phyloP scores from a whole-genome alignment of 177 flowering plant genomes.

The Vitis hybrid region DNA sequence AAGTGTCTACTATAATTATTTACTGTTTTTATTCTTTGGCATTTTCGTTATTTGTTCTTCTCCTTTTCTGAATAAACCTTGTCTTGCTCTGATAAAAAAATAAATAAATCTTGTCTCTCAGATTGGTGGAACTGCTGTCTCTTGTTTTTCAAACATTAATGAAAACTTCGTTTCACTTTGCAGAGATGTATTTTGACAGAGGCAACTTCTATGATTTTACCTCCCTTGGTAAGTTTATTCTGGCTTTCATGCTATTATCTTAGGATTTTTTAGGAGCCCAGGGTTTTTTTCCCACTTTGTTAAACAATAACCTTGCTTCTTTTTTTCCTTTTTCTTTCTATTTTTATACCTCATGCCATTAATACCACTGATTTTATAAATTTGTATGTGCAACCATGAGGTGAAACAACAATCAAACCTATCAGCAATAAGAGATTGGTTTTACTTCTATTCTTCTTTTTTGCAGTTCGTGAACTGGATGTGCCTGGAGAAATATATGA shows the following conservation, averaged over 20 bases:
- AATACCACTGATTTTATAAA: too few species aligned
- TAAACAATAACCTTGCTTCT: neutral
- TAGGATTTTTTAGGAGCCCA: neutral
- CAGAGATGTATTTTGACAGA: slow-evolving; percentile 92
- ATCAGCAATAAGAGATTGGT: neutral
- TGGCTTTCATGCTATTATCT: neutral
- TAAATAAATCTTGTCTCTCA: too few species aligned
- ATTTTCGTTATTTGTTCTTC: too few species aligned
- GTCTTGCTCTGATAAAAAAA: too few species aligned
- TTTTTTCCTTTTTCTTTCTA: neutral
- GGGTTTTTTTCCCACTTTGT: neutral
- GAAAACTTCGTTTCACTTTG: slow-evolving; percentile 14
- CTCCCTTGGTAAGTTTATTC: slow-evolving; percentile 71
- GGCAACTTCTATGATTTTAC: slow-evolving; percentile 97
- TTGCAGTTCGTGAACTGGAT: slow-evolving; percentile 88
- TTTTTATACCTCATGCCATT: neutral
- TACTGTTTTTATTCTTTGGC: too few species aligned
- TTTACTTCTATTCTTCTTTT: slow-evolving; percentile 14
- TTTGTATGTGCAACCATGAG: too few species aligned
- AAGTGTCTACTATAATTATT: too few species aligned
- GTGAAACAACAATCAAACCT: too few species aligned
- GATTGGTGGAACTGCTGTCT: too few species aligned
- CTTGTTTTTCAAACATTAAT: too few species aligned
- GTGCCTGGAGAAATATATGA: slow-evolving; percentile 97
- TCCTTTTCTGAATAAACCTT: too few species aligned